Conservation (phyloP, 2,329 filamentous ascomycete genomes). For the Colletotrichum australisinense region DNA sequence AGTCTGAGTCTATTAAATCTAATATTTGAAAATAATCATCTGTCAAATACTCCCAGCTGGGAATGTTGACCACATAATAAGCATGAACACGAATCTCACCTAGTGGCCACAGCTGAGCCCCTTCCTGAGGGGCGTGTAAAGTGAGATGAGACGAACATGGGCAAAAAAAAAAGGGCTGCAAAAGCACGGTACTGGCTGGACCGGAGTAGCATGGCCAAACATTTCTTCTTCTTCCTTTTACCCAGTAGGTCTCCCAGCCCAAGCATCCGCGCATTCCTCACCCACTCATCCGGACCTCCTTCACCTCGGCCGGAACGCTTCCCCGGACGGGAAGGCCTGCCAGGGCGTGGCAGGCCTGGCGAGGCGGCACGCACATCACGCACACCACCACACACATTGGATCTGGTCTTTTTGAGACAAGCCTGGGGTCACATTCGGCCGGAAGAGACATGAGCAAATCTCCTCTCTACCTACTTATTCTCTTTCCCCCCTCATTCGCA, state of each 20-base stretch:
- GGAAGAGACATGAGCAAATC: neutral
- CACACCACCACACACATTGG: neutral
- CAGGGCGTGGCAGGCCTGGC: slow-evolving; percentile 23
- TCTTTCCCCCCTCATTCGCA: neutral
- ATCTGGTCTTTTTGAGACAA: slow-evolving; percentile 16
- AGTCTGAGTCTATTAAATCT: too few species aligned
- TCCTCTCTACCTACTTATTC: too few species aligned
- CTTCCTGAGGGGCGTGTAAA: slow-evolving; percentile 12
- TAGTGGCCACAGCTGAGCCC: neutral
- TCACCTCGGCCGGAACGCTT: slow-evolving; percentile 12
- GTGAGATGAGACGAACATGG: slow-evolving; percentile 5
- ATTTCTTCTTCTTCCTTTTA: slow-evolving; percentile 6
- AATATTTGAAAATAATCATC: neutral
- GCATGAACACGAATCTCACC: slow-evolving; percentile 33
- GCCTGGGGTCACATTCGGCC: slow-evolving; percentile 9
- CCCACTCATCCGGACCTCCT: slow-evolving; percentile 1
- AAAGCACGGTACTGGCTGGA: neutral
- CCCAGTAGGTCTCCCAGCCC: neutral
- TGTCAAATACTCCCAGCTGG: neutral
- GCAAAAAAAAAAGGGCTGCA: too few species aligned
- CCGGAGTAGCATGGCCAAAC: too few species aligned
- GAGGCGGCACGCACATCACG: neutral
- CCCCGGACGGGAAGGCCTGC: slow-evolving; percentile 30
- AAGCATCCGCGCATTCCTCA: neutral
- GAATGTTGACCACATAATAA: slow-evolving; percentile 27